phyloP scores from a whole-genome alignment of 441 rosid genomes.

The Jatropha podagrica region DNA sequence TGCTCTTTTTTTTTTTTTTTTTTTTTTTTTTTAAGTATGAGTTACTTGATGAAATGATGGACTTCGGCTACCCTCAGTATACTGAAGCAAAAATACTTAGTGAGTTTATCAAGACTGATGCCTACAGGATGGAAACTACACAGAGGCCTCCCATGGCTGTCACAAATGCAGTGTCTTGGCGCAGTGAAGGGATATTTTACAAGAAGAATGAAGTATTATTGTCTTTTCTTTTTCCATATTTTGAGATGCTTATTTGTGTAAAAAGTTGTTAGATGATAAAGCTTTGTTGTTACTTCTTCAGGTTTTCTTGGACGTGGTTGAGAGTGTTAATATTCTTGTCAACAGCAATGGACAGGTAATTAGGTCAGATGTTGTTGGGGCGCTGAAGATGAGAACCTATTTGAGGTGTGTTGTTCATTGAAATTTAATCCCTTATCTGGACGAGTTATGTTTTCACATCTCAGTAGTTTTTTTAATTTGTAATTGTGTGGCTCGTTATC shows the following conservation, averaged over 20 bases:
- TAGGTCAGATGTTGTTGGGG: constrained; percentile 97
- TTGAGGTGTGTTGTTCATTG: constrained; percentile 54
- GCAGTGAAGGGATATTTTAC: constrained; percentile 90
- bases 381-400: constrained; percentile 97
- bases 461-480: constrained; percentile 8
- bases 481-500: neutral
- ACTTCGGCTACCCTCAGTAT: constrained; percentile 95
- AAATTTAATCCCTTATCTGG: constrained; percentile 1
- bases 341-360: constrained; percentile 97
- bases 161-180: constrained; percentile 98
- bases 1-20: constrained; percentile 19
- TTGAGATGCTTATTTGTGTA: constrained; percentile 17
- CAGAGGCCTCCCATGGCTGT: constrained; percentile 99
- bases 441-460: constrained; percentile 5
- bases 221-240: constrained; percentile 1
- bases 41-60: constrained; percentile 99
- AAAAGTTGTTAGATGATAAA: constrained; percentile 24
- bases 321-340: constrained; percentile 94
- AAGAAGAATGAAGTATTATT: constrained; percentile 88
- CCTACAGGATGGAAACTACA: constrained; percentile 96
- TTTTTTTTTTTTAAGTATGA: constrained; percentile 58
- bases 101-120: constrained; percentile 98
- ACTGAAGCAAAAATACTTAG: constrained; percentile 94
- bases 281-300: constrained; percentile 32
- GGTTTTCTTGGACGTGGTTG: constrained; percentile 98